Conservation (phyloP, 441 rosid genomes). For the Gossypium gossypioides region DNA sequence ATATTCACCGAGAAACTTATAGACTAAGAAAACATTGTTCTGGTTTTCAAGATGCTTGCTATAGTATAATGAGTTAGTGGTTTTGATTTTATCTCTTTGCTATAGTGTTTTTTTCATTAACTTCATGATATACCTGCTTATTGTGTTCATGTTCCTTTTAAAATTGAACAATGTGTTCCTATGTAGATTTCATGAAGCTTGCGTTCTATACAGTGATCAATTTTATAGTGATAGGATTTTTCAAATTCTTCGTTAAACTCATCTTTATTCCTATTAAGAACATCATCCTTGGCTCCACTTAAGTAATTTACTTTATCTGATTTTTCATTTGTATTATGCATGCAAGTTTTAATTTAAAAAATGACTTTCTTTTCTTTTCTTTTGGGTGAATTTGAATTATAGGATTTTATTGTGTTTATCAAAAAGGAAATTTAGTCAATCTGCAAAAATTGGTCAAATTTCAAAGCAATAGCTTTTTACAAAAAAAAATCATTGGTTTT, state of each 20-base stretch:
- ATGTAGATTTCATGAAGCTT: constrained; percentile 55
- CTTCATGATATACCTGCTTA: not conserved
- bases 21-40: no score
- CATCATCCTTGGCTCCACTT: constrained; percentile 63
- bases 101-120: not conserved
- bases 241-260: constrained; percentile 70
- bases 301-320: constrained; percentile 18
- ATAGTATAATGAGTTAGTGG: no score
- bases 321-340: not conserved
- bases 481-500: not conserved
- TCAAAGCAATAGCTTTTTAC: not conserved
- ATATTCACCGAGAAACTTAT: no score
- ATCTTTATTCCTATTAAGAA: constrained; percentile 81
- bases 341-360: not conserved
- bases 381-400: not conserved
- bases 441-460: not conserved
- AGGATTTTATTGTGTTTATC: not conserved
- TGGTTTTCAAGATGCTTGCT: no score
- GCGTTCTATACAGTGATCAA: constrained; percentile 74
- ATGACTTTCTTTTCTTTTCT: not conserved
- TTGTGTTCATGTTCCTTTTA: not conserved
- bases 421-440: not conserved
- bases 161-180: not conserved
- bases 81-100: not conserved
- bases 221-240: constrained; percentile 78